These are phyloP conservation scores for Aspergillus phoenicis DNA, from an alignment of 2,329 filamentous ascomycete species.

Conservation along the genomic window DNA sequence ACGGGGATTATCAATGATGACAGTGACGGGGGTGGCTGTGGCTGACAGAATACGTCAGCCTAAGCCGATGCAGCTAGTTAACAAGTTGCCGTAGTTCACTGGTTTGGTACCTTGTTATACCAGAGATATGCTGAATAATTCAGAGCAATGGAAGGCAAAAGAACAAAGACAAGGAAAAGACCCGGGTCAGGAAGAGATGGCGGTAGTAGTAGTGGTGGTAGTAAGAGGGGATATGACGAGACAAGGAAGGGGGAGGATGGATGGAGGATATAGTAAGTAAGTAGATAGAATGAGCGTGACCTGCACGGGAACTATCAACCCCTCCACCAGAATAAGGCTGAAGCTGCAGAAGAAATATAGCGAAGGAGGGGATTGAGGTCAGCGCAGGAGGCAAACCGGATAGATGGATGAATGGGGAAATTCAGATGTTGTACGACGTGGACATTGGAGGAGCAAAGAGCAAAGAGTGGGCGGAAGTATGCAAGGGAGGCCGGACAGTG, in stretches of 20 bases:
- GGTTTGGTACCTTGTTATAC: neutral
- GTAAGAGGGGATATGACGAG: neutral
- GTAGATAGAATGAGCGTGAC: conserved; percentile 9
- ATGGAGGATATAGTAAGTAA: neutral
- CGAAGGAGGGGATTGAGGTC: conserved; percentile 6
- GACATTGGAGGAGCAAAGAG: neutral
- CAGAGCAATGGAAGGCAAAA: neutral
- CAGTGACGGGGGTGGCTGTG: neutral
- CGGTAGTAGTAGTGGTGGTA: too few species aligned
- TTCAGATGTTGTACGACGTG: conserved; percentile 4
- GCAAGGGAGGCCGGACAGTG: conserved; percentile 1
- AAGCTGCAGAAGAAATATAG: neutral
- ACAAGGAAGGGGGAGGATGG: neutral
- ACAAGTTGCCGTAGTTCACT: neutral
- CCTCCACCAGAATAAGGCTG: conserved; percentile 8
- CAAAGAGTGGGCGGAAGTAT: neutral
- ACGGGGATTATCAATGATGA: neutral
- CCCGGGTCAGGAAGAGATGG: neutral
- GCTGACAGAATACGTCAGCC: neutral
- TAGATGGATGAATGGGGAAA: neutral
- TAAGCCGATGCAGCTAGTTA: neutral
- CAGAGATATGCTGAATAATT: neutral
- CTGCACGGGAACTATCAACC: conserved; percentile 11
- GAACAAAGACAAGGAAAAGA: neutral
- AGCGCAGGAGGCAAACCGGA: conserved; percentile 3